A percentile compares a stretch with the other conserved stretches of the same genome.
phyloP scores from a whole-genome alignment of 2,329 filamentous ascomycete species.

The Dryadomyces sulphureus region DNA sequence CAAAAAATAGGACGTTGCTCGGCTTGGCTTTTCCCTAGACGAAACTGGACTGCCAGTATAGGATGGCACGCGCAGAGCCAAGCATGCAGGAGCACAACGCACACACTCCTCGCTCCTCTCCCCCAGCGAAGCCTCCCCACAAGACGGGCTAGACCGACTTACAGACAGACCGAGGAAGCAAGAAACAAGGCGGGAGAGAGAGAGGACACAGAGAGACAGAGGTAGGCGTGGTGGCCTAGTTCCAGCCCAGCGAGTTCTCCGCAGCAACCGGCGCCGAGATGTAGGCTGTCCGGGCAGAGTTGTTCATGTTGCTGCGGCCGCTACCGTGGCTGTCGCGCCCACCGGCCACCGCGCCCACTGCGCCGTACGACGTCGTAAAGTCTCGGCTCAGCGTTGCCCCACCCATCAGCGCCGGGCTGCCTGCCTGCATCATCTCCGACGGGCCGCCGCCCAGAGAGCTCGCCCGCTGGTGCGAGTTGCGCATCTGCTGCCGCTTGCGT shows the following conservation, averaged over 20 bases:
- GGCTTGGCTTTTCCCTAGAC: neutral
- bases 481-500: conserved; percentile 59
- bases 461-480: conserved; percentile 53
- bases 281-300: conserved; percentile 42
- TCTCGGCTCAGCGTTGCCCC: conserved; percentile 47
- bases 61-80: too few relatives aligned
- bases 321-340: conserved; percentile 45
- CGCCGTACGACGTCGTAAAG: conserved; percentile 37
- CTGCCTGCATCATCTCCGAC: conserved; percentile 41
- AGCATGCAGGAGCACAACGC: too few relatives aligned
- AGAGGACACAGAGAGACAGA: neutral
- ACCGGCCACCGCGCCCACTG: conserved; percentile 25
- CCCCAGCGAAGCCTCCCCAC: neutral
- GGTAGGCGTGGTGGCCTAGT: conserved; percentile 35
- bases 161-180: too few relatives aligned
- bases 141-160: too few relatives aligned
- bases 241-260: conserved; percentile 93
- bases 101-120: neutral
- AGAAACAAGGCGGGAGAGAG: too few relatives aligned
- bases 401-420: conserved; percentile 53
- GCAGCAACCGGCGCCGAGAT: conserved; percentile 86
- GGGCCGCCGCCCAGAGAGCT: conserved; percentile 52
- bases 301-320: conserved; percentile 31
- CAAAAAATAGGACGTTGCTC: conserved; percentile 1
- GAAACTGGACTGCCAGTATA: conserved; percentile 14